Percentiles rank a stretch among this genome's conserved stretches.
These are phyloP conservation scores for Gaeumannomyces sp. DNA, from an alignment of 2,329 filamentous ascomycete genomes.

Conservation along the genomic window DNA sequence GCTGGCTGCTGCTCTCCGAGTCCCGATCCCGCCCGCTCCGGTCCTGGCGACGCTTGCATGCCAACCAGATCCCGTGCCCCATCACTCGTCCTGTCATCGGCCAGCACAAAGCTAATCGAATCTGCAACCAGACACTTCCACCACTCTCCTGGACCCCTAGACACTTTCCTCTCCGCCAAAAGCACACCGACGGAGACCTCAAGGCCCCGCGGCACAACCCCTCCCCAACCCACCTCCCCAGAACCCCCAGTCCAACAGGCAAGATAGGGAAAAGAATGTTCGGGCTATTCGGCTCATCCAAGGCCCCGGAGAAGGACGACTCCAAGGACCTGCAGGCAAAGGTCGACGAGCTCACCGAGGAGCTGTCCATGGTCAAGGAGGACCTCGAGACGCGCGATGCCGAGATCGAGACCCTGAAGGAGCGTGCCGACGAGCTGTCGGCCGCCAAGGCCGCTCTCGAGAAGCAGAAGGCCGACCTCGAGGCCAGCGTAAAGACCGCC, in stretches of 20 bases:
- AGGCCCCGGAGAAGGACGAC: not conserved
- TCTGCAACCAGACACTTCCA: too few species aligned
- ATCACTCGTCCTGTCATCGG: too few species aligned
- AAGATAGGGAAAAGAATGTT: conserved; percentile 5
- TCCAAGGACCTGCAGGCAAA: conserved; percentile 9
- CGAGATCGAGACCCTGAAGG: conserved; percentile 6
- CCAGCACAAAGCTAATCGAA: too few species aligned
- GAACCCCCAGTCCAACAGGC: not conserved
- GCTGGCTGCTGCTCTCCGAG: too few species aligned
- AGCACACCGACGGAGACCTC: not conserved
- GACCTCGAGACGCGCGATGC: conserved; percentile 6
- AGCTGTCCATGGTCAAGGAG: conserved; percentile 1
- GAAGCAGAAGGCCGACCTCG: conserved; percentile 7
- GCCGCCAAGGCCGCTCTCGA: conserved; percentile 1
- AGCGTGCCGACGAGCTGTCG: conserved; percentile 11
- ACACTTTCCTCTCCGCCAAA: not conserved
- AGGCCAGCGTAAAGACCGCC: conserved; percentile 4
- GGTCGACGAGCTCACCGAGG: conserved; percentile 8
- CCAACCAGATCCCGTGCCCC: too few species aligned
- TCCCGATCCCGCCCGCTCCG: too few species aligned
- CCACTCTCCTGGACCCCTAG: not conserved
- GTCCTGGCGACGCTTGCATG: too few species aligned
- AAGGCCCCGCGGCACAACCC: not conserved
- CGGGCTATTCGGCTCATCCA: conserved; percentile 5
- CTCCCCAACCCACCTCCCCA: conserved; percentile 1